These are phyloP conservation scores for Ceratobasidium sp. DNA, from an alignment of 1,284 basidiomycete species.

Conservation along the genomic window DNA sequence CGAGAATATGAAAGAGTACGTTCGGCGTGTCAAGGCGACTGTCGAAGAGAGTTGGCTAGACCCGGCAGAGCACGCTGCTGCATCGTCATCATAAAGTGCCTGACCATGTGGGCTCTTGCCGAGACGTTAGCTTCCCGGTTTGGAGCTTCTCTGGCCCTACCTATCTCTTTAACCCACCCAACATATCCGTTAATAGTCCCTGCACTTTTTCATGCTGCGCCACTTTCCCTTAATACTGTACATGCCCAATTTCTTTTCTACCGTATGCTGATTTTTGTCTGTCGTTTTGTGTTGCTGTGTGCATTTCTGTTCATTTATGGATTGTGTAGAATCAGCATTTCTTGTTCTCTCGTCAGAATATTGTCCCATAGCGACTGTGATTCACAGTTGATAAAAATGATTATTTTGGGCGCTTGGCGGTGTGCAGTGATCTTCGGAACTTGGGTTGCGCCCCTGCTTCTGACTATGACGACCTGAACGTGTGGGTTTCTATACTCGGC, in stretches of 20 bases:
- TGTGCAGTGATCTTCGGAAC: constrained; percentile 36
- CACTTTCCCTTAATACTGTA: constrained; percentile 11
- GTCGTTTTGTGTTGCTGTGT: constrained; percentile 34
- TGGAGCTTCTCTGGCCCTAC: background rate
- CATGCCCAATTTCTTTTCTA: constrained; percentile 14
- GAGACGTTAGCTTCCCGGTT: background rate
- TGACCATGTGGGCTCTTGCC: background rate
- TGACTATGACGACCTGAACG: constrained; percentile 36
- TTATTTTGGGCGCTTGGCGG: constrained; percentile 22
- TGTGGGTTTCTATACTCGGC: background rate
- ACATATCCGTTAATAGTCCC: constrained; percentile 21
- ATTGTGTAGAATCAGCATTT: constrained; percentile 35
- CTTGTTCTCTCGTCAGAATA: background rate
- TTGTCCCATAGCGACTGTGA: background rate
- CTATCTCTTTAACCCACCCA: background rate
- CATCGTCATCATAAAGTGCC: constrained; percentile 21
- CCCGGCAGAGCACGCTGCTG: constrained; percentile 30
- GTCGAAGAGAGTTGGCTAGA: constrained; percentile 94
- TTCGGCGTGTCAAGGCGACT: constrained; percentile 89
- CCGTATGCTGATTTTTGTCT: constrained; percentile 9
- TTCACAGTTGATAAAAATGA: background rate
- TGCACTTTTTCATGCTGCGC: background rate
- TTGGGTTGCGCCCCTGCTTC: background rate
- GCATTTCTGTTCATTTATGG: constrained; percentile 27
- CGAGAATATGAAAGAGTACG: constrained; percentile 99